These are phyloP conservation scores for Rhynchosporium graminicola DNA, from an alignment of 2,329 filamentous ascomycete genomes.

Conservation along the genomic window DNA sequence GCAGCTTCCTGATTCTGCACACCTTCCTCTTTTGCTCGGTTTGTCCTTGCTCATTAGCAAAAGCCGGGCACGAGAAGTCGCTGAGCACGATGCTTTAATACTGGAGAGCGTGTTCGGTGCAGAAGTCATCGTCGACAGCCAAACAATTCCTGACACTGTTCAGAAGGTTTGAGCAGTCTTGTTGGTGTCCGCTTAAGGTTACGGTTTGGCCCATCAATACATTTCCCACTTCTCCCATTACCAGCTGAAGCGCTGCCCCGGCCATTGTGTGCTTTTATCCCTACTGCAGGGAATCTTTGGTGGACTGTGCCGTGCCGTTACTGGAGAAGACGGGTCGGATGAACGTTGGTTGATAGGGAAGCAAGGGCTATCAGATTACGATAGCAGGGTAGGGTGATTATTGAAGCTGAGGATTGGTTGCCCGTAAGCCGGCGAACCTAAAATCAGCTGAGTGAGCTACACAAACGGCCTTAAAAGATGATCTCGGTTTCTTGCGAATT, in stretches of 20 bases:
- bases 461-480: neutral
- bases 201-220: conserved; percentile 22
- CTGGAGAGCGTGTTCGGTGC: neutral
- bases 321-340: conserved; percentile 12
- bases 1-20: conserved; percentile 4
- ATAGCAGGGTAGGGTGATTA: neutral
- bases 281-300: conserved; percentile 6
- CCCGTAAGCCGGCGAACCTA: neutral
- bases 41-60: conserved; percentile 1
- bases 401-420: conserved; percentile 1
- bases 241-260: conserved; percentile 19
- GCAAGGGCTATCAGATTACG: conserved; percentile 3
- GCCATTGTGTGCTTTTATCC: conserved; percentile 17
- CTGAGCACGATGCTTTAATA: conserved; percentile 15
- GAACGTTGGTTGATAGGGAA: neutral
- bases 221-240: conserved; percentile 13
- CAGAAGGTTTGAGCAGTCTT: conserved; percentile 3
- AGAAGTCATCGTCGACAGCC: conserved; percentile 7
- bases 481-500: neutral
- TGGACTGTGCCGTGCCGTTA: conserved; percentile 20
- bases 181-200: conserved; percentile 13
- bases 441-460: neutral
- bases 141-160: conserved; percentile 9
- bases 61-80: conserved; percentile 5
- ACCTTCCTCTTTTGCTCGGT: conserved; percentile 6